These are phyloP conservation scores for Lichtheimia hyalospora DNA, from an alignment of 371 early-diverging fungal genomes.

Conservation along the genomic window DNA sequence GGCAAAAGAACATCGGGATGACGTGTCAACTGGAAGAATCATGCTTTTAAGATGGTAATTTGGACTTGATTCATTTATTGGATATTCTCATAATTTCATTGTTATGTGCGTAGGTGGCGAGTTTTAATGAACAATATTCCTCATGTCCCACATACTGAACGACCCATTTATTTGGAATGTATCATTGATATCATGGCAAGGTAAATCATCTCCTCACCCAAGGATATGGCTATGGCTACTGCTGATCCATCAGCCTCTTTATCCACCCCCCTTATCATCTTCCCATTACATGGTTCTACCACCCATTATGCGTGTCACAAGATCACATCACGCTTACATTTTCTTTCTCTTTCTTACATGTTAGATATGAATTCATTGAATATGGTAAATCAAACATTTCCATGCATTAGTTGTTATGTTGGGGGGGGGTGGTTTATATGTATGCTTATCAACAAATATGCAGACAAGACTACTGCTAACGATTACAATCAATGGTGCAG, in stretches of 20 bases:
- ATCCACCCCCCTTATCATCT: neutral
- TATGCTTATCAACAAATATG: no score
- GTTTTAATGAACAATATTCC: slow-evolving; percentile 10
- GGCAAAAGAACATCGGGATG: slow-evolving; percentile 6
- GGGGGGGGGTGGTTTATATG: no score
- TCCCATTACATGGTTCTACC: neutral
- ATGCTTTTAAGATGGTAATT: slow-evolving; percentile 26
- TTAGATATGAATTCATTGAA: no score
- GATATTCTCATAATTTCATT: no score
- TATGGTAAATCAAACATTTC: no score
- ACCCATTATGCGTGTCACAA: slow-evolving; percentile 30
- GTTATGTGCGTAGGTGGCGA: slow-evolving; percentile 10
- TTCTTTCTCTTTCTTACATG: no score
- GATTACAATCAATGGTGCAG: no score
- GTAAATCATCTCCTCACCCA: slow-evolving; percentile 5
- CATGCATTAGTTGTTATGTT: no score
- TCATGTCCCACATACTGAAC: slow-evolving; percentile 13
- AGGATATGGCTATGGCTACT: neutral
- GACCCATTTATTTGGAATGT: slow-evolving; percentile 13
- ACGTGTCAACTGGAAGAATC: slow-evolving; percentile 13
- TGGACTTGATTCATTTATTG: neutral
- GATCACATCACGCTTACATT: no score
- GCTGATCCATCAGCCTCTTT: neutral
- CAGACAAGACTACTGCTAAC: no score
- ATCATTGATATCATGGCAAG: slow-evolving; percentile 16